A percentile compares a stretch with the other conserved stretches of the same genome.
phyloP scores from a whole-genome alignment of 305 asterid genomes.

The Solanum aculeatissimum region DNA sequence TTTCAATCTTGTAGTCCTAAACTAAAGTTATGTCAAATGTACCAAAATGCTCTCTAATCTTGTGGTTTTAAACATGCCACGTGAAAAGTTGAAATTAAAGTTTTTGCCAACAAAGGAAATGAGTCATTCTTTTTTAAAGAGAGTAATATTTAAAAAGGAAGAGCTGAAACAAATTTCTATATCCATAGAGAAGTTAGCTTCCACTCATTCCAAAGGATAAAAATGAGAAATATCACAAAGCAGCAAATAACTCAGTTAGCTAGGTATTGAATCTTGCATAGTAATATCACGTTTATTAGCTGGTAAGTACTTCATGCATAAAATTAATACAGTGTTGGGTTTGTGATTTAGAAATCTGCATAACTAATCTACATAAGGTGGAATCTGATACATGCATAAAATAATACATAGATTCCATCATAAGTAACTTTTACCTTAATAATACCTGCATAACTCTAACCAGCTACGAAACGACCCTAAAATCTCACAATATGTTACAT shows the following conservation, averaged over 20 bases:
- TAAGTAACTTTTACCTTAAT: not conserved
- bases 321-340: not conserved
- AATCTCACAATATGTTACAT: not conserved
- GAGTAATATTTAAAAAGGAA: not conserved
- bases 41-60: too few species aligned
- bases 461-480: not conserved
- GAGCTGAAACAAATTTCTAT: not conserved
- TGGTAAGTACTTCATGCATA: not conserved
- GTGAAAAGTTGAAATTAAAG: too few species aligned
- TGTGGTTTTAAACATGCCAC: too few species aligned
- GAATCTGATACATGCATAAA: not conserved
- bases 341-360: not conserved
- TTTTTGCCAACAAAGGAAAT: too few species aligned
- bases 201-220: not conserved
- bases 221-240: not conserved
- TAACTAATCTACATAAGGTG: too few species aligned
- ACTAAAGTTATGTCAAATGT: too few species aligned
- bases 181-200: not conserved
- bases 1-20: too few species aligned
- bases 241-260: not conserved
- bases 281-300: not conserved
- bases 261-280: too few species aligned
- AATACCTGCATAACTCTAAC: not conserved
- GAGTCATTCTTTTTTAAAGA: too few species aligned
- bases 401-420: not conserved